Base-by-base conservation (phyloP, 2,329 filamentous ascomycete genomes). In the Karstenula rhodostoma region DNA sequence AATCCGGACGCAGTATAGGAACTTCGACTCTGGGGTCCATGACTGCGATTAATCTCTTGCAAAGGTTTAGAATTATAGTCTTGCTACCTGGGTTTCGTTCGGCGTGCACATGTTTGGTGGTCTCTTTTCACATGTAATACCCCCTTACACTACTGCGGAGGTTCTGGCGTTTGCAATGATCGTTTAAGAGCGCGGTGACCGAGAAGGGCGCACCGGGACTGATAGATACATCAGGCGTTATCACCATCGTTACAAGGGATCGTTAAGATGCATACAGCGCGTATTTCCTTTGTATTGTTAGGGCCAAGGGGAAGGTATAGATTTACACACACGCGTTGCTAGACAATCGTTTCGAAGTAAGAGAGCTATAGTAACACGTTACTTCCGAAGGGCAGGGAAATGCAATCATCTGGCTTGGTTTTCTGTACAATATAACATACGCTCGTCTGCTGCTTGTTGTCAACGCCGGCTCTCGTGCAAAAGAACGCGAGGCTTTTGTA, bases 51-150 rank as follows among this genome's bases (percentile, higher is more conserved):
- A 42, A 54, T 32, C 3, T n/a, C 15, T 33, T 33, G 19, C 8
- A 12, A 22, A 10, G n/a, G 19, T 44, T 23, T 9, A 23, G 3
- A 44, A 4, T 10, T 19, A n/a, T 22, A 10, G 42, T 22, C 4
- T 23, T 51, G 19, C 10, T 8, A 7, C 12, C 7, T 8, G 48
- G 6, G 40, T 37, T 23, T 23, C 4, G 19, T 13, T 19, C 19
- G 19, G 52, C 27, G 19, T 19, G 37, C 10, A 12, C 9, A 32
- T 46, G 48, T 23, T 37, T 19, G 32, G 23, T 9, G 23, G 12
- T 43, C 4, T 57, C 37, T 29, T 10, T 37, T 22, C 35, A 42
- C 23, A 50, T 23, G 17, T 44, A 59, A 59, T 59, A 59, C 51
- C 57, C 57, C 43, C 44, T 13, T 35, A 51, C 56, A 57, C 23